phyloP scores from a whole-genome alignment of 1,284 basidiomycete genomes.

The Cryptococcus amylolentus region DNA sequence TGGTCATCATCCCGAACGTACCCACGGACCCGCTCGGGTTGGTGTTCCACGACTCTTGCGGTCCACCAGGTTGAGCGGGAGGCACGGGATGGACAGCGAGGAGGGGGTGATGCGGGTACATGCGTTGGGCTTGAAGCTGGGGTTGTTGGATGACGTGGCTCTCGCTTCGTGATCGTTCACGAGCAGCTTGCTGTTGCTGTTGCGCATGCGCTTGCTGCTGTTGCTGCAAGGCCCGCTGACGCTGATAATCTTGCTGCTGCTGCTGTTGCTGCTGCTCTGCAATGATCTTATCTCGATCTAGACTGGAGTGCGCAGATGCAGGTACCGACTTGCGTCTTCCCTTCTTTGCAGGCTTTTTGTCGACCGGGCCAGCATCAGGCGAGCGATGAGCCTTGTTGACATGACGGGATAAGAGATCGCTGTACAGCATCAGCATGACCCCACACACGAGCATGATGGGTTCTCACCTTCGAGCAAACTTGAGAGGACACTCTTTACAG shows the following conservation, averaged over 20 bases:
- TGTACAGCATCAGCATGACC: conserved; percentile 33
- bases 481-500: conserved; percentile 80
- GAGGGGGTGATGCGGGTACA: conserved; percentile 45
- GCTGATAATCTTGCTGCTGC: neutral
- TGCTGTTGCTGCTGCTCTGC: neutral
- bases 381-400: conserved; percentile 76
- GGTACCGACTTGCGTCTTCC: conserved; percentile 31
- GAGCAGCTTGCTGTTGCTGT: neutral
- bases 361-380: conserved; percentile 56
- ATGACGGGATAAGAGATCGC: conserved; percentile 80
- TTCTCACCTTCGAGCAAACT: conserved; percentile 75
- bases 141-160: conserved; percentile 12
- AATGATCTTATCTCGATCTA: too few species aligned
- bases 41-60: conserved; percentile 8
- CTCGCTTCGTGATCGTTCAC: conserved; percentile 10
- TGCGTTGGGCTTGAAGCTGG: conserved; percentile 34
- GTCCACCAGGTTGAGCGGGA: conserved; percentile 1
- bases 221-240: neutral
- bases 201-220: neutral
- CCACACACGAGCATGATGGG: neutral
- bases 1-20: conserved; percentile 7
- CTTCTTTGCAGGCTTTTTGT: conserved; percentile 33
- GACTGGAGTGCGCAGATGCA: conserved; percentile 5
- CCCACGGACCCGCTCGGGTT: conserved; percentile 10
- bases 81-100: conserved; percentile 8